Conservation (phyloP, 148 eudicot species). For the Rhododendron kiyosumense region DNA sequence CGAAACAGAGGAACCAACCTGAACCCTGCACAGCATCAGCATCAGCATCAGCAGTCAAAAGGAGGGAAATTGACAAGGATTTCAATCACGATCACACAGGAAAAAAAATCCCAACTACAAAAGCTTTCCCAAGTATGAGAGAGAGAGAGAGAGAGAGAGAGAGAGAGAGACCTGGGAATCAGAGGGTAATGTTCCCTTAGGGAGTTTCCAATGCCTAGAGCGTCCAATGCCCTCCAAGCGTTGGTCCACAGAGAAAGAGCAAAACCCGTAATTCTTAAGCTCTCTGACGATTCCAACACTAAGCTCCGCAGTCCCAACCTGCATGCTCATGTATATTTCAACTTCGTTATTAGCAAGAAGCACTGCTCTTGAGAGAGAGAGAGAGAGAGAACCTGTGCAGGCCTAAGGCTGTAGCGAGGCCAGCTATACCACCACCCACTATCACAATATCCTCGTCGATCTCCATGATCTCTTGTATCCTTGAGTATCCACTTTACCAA, state of each 20-base stretch:
- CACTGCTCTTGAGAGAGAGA: neutral
- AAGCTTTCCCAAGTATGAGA: neutral
- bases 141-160: neutral
- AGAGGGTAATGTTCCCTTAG: slow-evolving; percentile 24
- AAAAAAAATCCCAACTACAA: neutral
- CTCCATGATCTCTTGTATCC: neutral
- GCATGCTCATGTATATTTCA: neutral
- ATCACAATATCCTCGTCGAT: slow-evolving; percentile 5
- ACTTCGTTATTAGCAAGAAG: neutral
- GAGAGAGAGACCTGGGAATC: slow-evolving; percentile 18
- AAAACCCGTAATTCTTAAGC: slow-evolving; percentile 37
- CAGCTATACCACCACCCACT: slow-evolving; percentile 45
- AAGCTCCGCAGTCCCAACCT: slow-evolving; percentile 19
- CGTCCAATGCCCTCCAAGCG: slow-evolving; percentile 56
- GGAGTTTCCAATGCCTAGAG: slow-evolving; percentile 32
- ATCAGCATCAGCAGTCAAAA: neutral
- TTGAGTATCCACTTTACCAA: neutral
- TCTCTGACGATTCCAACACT: slow-evolving; percentile 52
- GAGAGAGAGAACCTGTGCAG: slow-evolving; percentile 38
- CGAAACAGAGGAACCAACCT: neutral
- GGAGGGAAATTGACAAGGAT: neutral
- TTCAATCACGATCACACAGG: neutral
- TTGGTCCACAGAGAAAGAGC: slow-evolving; percentile 43
- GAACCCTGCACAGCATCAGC: neutral
- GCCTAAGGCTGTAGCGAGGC: slow-evolving; percentile 35